Percentiles rank a stretch among this genome's conserved stretches.
These are phyloP conservation scores for Canariomyces notabilis DNA, from an alignment of 2,329 filamentous ascomycete genomes.

Conservation along the genomic window DNA sequence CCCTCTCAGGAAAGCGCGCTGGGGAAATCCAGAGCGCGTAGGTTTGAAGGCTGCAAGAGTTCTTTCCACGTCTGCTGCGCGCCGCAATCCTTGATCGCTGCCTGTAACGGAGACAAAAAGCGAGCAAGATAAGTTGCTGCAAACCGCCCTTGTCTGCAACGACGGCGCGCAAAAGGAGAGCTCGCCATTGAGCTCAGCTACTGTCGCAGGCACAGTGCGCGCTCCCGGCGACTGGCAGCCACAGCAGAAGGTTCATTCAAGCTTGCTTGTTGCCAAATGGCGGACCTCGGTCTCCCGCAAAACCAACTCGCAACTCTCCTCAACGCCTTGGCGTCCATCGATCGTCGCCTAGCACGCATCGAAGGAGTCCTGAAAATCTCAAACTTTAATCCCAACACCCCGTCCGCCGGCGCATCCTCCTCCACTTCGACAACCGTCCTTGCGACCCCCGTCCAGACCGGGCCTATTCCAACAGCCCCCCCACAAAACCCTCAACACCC, in stretches of 20 bases:
- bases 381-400: constrained; percentile 1
- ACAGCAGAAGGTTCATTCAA: background rate
- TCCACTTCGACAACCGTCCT: constrained; percentile 2
- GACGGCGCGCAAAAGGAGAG: too few relatives aligned
- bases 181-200: too few relatives aligned
- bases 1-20: constrained; percentile 6
- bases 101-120: background rate
- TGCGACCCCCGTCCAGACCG: constrained; percentile 6
- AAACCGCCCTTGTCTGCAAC: too few relatives aligned
- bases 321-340: constrained; percentile 28
- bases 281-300: constrained; percentile 18
- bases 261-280: constrained; percentile 19
- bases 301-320: constrained; percentile 24
- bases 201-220: constrained; percentile 3
- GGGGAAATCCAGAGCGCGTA: background rate
- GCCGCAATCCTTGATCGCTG: background rate
- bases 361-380: constrained; percentile 23
- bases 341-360: constrained; percentile 29
- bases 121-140: too few relatives aligned
- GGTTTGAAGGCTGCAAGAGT: background rate
- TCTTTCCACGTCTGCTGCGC: background rate
- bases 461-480: constrained; percentile 2
- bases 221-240: background rate
- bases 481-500: constrained; percentile 18
- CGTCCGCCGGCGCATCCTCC: constrained; percentile 2